phyloP scores from a whole-genome alignment of 1,284 basidiomycete genomes.

The Tilletia indica region DNA sequence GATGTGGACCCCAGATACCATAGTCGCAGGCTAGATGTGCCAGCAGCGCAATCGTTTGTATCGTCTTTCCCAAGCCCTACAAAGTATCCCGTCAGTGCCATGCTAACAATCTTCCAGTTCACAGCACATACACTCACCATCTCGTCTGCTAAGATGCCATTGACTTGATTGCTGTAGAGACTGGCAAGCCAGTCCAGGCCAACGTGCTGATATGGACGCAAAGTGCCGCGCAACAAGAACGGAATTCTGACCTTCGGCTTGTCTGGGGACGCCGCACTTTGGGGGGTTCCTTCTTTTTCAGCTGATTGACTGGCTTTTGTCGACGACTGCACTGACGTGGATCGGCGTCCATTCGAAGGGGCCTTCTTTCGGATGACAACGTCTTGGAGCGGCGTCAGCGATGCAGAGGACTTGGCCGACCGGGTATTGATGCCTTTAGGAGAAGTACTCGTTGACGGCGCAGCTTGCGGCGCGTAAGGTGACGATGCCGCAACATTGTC shows the following conservation, averaged over 20 bases:
- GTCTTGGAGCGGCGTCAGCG: neutral
- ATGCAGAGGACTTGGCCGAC: neutral
- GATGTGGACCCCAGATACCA: conserved; percentile 94
- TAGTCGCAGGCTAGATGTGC: conserved; percentile 90
- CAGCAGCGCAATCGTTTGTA: conserved; percentile 88
- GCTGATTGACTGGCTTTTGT: neutral
- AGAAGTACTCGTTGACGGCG: no score
- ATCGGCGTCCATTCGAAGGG: neutral
- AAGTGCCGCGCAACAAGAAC: conserved; percentile 76
- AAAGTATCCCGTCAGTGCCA: neutral
- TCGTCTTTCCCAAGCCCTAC: conserved; percentile 73
- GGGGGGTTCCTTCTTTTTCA: neutral
- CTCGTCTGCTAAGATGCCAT: conserved; percentile 78
- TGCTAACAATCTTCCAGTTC: neutral
- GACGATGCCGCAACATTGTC: no score
- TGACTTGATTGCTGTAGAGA: conserved; percentile 79
- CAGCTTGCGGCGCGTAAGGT: no score
- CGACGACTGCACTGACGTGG: neutral
- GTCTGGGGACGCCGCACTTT: neutral
- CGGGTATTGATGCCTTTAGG: no score
- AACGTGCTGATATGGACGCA: conserved; percentile 90
- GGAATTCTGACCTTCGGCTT: conserved; percentile 65
- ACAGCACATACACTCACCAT: conserved; percentile 40
- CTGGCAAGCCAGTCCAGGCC: conserved; percentile 94
- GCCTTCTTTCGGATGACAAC: conserved; percentile 2